Base-by-base conservation (phyloP, 208 protist species). In the Acanthamoeba castellanii region DNA sequence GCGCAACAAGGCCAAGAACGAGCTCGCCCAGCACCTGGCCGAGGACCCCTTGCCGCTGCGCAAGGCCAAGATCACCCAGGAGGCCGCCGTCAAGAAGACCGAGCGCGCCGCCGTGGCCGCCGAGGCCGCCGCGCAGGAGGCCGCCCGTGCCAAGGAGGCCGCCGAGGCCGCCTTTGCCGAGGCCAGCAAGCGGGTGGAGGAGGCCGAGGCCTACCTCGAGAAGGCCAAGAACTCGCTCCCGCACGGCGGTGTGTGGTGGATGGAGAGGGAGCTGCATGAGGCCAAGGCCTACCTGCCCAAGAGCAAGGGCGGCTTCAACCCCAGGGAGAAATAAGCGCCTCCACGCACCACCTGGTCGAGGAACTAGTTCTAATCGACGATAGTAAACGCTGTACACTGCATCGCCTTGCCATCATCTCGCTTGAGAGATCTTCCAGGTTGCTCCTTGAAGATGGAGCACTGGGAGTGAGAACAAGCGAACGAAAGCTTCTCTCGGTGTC, bases 41-140 rank as follows among this genome's bases (percentile, higher is more conserved):
- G 70, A 94, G 59, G 95, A 96, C 42, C 95, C 95, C 27, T 37
- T 96, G 5, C 95, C 95, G 16, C 92, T 96, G 50, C 34, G 94
- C n/a, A 89, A 87, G 57, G 95, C 95, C 50, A 96, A 96, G 87
- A 95, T 96, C 68, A 94, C 95, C 27, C 59, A 59, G 42, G 95
- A 96, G 87, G 95, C 94, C 50, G 92, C 94, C 55, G 88, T 89
- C 18, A 96, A 95, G 76, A 96, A 95, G 84, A 59, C 95, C 25
- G 95, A 96, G 42, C 64, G 93, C 22, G 95, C 95, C 45, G 45
- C 72, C 20, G 11, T 45, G 61, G 95, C 50, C 37, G 91, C 94
- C 70, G 37, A 94, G 74, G 76, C 57, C n/a, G 88, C 95, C 47
- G 81, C 93, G 52, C 66, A 85, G n/a, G 52, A 45, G 11, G 92